Conservation (phyloP, 805 yeast genomes). For the Ogataea paradorogensis region DNA sequence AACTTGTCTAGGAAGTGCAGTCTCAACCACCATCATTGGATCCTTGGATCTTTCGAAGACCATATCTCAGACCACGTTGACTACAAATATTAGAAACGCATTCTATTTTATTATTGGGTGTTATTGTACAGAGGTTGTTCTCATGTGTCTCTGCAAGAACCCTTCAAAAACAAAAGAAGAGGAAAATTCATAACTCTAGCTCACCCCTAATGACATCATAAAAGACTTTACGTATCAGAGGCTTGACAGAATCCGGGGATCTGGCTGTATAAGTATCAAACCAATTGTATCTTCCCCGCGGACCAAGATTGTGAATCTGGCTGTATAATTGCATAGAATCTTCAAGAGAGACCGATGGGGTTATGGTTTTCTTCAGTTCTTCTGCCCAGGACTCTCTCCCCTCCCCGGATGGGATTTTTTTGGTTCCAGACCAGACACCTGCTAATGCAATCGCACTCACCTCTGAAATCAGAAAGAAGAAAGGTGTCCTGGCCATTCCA, state of each 20-base stretch:
- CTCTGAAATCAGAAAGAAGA: conserved; percentile 50
- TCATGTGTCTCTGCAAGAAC: conserved; percentile 7
- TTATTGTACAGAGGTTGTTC: conserved; percentile 1
- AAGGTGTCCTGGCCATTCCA: conserved; percentile 41
- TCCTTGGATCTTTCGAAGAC: not conserved
- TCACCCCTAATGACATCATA: not conserved
- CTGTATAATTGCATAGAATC: not conserved
- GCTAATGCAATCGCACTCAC: conserved; percentile 52
- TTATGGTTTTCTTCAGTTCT: not conserved
- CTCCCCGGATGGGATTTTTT: conserved; percentile 1
- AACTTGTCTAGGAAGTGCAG: conserved; percentile 29
- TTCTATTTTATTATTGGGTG: conserved; percentile 10
- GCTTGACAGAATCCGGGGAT: not conserved
- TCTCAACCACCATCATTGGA: conserved; percentile 25
- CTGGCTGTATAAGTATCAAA: not conserved
- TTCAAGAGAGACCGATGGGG: not conserved
- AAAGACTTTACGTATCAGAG: not conserved
- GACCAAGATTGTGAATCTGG: conserved; percentile 1
- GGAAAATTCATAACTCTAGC: not conserved
- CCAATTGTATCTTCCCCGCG: conserved; percentile 2
- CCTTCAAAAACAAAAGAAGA: not conserved
- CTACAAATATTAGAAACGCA: conserved; percentile 4
- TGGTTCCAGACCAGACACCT: conserved; percentile 30
- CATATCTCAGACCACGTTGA: not conserved
- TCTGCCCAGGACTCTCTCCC: conserved; percentile 13